Percentiles rank a stretch among this genome's conserved stretches.
These are phyloP conservation scores for Gnaphalium uliginosum DNA, from an alignment of 129 eudicot species.

Conservation along the genomic window DNA sequence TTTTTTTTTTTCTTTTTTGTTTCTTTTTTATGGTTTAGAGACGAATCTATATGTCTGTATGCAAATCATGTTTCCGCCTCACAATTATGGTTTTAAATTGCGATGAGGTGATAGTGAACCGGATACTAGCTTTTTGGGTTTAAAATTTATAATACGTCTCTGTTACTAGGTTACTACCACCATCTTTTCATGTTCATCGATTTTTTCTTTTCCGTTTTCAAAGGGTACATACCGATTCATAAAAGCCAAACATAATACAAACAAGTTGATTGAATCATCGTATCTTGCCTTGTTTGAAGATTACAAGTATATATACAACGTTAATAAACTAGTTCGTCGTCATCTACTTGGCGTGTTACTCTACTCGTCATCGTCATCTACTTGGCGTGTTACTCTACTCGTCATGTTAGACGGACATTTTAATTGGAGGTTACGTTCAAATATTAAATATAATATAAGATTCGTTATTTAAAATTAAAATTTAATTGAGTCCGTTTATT, in stretches of 20 bases:
- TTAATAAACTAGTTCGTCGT: neutral
- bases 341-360: neutral
- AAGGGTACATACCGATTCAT: neutral
- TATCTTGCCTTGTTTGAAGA: neutral
- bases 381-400: neutral
- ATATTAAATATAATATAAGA: too few relatives aligned
- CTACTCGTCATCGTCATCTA: neutral
- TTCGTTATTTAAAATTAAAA: too few relatives aligned
- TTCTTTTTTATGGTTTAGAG: neutral
- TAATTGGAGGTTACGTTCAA: neutral
- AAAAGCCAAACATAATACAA: neutral
- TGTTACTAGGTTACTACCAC: too few relatives aligned
- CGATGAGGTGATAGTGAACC: neutral
- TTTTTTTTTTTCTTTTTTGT: neutral
- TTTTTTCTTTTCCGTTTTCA: too few relatives aligned
- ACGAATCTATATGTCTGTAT: neutral
- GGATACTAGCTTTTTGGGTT: too few relatives aligned
- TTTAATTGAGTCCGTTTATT: too few relatives aligned
- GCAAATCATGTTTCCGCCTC: neutral
- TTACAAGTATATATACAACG: neutral
- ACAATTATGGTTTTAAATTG: neutral
- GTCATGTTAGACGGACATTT: neutral
- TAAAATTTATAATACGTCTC: too few relatives aligned
- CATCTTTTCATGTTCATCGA: too few relatives aligned
- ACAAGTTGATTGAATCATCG: neutral